phyloP scores from a whole-genome alignment of 2,329 filamentous ascomycete genomes.

The Aspergillus pseudonomiae region DNA sequence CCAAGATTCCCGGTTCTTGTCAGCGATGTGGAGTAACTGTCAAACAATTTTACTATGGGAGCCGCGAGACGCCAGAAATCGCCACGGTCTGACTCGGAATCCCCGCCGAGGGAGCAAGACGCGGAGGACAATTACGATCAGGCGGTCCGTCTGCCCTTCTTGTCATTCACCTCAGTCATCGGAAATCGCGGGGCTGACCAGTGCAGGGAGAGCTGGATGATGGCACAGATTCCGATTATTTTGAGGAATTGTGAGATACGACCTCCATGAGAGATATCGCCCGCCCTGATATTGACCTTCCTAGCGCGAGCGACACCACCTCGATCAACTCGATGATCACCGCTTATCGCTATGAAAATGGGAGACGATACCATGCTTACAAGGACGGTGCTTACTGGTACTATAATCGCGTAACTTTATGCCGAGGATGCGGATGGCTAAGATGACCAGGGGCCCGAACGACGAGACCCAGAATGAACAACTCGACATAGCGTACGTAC shows the following conservation, averaged over 20 bases:
- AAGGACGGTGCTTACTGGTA: conserved; percentile 35
- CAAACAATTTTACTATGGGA: background rate
- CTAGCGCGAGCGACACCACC: conserved; percentile 23
- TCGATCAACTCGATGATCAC: conserved; percentile 25
- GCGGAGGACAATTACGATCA: conserved; percentile 9
- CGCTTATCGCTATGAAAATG: conserved; percentile 33
- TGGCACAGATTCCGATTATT: conserved; percentile 17
- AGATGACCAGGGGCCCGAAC: conserved; percentile 25
- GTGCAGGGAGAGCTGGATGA: conserved; percentile 12
- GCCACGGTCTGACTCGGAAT: conserved; percentile 19
- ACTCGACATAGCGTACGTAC: conserved; percentile 27
- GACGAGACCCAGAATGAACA: conserved; percentile 29
- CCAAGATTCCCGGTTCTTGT: background rate
- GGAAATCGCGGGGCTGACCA: background rate
- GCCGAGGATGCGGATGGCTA: background rate
- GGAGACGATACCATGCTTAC: conserved; percentile 35
- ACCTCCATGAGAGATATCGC: background rate
- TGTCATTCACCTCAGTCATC: background rate
- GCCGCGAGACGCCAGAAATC: background rate
- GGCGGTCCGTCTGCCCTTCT: background rate
- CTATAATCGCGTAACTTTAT: background rate
- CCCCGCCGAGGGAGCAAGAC: conserved; percentile 23
- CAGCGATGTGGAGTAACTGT: background rate
- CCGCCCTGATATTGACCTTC: background rate
- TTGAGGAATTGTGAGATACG: conserved; percentile 22